Base-by-base conservation (phyloP, 2,329 filamentous ascomycete genomes). In the Helicocarpus griseus region DNA sequence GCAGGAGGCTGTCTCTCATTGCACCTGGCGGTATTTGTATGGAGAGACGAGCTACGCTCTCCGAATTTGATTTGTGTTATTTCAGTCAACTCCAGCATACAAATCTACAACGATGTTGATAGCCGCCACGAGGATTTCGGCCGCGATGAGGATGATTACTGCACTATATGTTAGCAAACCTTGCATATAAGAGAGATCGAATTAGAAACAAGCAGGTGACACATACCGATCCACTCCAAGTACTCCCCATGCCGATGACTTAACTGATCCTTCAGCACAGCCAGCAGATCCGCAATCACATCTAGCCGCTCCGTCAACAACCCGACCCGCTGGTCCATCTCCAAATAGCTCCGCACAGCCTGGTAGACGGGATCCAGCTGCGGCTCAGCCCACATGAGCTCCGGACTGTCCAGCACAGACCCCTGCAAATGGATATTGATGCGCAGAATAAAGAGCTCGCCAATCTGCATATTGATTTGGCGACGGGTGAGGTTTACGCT, bases 381-480 rank as follows among this genome's bases (percentile, higher is more conserved):
- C 7, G 93, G 93, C 70, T 98, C 93, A 29, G 91, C 87, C 93
- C 93, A 98, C 78, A 98, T 97, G 39, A 98, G 78, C 71, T 98
- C 93, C 0, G 93, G 93, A 8, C 90, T 95, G 68, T 98, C 93
- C 36, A 98, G 83, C 5, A 98, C 90, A 28, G 88, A 95, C 31
- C 93, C 93, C 68, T 97, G 95, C 48, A 98, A 79, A 71, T 98
- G 94, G 63, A 98, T 97, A 68, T 93, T 96, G 73, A 98, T 97
- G 54, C 93, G 83, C 29, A 98, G 75, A 64, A 98, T 97, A 70
- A 98, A 98, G 50, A 98, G 81, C 73, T 98, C 90, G 66, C 93
- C 93, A 55, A 98, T 96, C 71, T 97, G 90, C 90, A 97, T 97
- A 75, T 97, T 97, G 76, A 98, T 96, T 67, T 97, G 83, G 53